Percentiles rank a stretch among this genome's conserved stretches.
These are phyloP conservation scores for Fusarium pseudonygamai DNA, from an alignment of 2,329 filamentous ascomycete genomes.

Conservation along the genomic window DNA sequence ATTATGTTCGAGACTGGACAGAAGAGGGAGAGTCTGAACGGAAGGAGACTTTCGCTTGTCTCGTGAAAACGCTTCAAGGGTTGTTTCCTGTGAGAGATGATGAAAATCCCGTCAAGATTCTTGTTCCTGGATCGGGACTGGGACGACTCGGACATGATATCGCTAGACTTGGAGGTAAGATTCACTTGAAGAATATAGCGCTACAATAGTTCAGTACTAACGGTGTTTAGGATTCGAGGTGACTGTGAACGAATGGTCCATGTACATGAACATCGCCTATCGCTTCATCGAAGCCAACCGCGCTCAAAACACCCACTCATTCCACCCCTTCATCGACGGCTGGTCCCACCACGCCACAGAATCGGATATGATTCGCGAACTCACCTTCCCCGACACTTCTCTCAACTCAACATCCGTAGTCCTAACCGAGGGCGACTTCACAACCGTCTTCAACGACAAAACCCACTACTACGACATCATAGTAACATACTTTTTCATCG, in stretches of 20 bases:
- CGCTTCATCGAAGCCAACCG: conserved; percentile 55
- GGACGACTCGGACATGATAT: conserved; percentile 64
- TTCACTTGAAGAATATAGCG: not conserved
- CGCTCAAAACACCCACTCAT: conserved; percentile 33
- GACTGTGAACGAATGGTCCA: conserved; percentile 66
- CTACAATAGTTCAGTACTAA: not conserved
- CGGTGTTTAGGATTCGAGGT: conserved; percentile 56
- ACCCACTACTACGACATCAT: conserved; percentile 56
- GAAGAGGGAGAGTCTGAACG: conserved; percentile 58
- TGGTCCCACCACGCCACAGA: conserved; percentile 65
- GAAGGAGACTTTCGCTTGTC: conserved; percentile 52
- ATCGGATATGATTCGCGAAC: conserved; percentile 55
- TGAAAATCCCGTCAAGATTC: conserved; percentile 46
- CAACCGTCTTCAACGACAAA: conserved; percentile 48
- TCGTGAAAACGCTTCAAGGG: conserved; percentile 46
- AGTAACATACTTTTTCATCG: conserved; percentile 68
- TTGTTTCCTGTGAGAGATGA: conserved; percentile 45
- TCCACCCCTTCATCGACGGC: conserved; percentile 65
- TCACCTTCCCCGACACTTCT: conserved; percentile 56
- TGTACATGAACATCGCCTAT: conserved; percentile 65
- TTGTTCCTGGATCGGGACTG: conserved; percentile 64
- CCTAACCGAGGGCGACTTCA: conserved; percentile 67
- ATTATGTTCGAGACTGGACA: conserved; percentile 67
- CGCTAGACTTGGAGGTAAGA: conserved; percentile 51
- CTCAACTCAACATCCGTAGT: conserved; percentile 52